phyloP scores from a whole-genome alignment of 2,329 filamentous ascomycete species.

The Pseudogymnoascus sp. region DNA sequence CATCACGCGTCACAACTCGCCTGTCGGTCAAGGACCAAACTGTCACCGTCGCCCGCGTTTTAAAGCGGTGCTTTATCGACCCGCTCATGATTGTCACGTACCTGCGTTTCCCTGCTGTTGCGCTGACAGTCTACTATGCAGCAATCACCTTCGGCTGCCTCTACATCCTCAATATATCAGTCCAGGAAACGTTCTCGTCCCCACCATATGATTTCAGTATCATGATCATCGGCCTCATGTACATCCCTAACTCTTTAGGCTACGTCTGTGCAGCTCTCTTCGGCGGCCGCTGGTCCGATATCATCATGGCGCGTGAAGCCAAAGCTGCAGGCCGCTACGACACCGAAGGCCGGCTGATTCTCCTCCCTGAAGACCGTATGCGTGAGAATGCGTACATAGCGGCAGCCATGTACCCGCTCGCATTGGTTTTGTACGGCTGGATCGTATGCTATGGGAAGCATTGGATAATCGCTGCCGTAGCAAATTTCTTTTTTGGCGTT shows the following conservation, averaged over 20 bases:
- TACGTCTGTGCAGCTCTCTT: conserved; percentile 61
- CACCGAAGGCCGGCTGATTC: conserved; percentile 54
- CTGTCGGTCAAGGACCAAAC: conserved; percentile 52
- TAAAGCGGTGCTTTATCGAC: conserved; percentile 59
- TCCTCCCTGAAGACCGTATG: conserved; percentile 72
- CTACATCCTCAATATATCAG: conserved; percentile 69
- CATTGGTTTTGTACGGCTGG: conserved; percentile 73
- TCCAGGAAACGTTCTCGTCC: conserved; percentile 59
- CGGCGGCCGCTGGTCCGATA: conserved; percentile 70
- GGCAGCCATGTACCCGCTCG: conserved; percentile 58
- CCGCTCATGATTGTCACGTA: conserved; percentile 63
- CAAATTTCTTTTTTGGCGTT: conserved; percentile 66
- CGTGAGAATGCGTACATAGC: conserved; percentile 74
- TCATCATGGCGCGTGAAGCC: conserved; percentile 71
- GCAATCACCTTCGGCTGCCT: conserved; percentile 65
- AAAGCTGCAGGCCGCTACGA: conserved; percentile 61
- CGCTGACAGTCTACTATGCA: conserved; percentile 65
- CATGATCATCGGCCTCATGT: conserved; percentile 64
- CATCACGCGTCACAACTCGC: conserved; percentile 48
- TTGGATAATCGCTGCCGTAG: conserved; percentile 54
- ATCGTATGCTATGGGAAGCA: conserved; percentile 51
- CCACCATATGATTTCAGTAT: conserved; percentile 60
- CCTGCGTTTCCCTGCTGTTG: conserved; percentile 64
- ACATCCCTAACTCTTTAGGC: conserved; percentile 66
- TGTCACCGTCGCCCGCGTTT: conserved; percentile 40